Evolutionary conservation across 2,329 filamentous ascomycete genomes (phyloP).

Genomic region (Intubia oerlemansii): DNA sequence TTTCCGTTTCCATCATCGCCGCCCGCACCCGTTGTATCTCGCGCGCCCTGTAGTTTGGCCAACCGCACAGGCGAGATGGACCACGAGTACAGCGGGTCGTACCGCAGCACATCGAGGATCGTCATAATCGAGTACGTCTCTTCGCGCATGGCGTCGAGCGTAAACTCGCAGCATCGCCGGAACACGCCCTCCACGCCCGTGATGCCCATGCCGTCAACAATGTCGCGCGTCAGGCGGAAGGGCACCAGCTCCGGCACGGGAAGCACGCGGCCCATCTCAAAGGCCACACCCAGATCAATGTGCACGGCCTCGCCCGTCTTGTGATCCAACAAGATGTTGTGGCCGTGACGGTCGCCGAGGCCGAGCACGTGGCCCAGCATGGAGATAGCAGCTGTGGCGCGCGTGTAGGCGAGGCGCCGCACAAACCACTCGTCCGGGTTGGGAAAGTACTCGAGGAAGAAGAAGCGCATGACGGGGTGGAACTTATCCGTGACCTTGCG

Average conservation of each 20-base stretch:
- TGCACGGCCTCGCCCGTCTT: constrained; percentile 86
- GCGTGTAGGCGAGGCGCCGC: constrained; percentile 72
- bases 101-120: constrained; percentile 89
- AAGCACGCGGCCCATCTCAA: constrained; percentile 88
- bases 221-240: constrained; percentile 81
- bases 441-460: constrained; percentile 86
- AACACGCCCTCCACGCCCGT: constrained; percentile 92
- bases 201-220: constrained; percentile 93
- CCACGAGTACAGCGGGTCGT: constrained; percentile 94
- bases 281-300: constrained; percentile 91
- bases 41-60: constrained; percentile 41
- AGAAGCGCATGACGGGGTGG: constrained; percentile 85
- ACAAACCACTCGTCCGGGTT: constrained; percentile 95
- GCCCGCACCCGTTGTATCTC: constrained; percentile 11
- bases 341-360: constrained; percentile 81
- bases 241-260: constrained; percentile 91
- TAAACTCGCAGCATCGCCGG: constrained; percentile 95
- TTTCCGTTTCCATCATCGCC: constrained; percentile 15
- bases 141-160: constrained; percentile 79
- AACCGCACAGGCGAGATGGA: constrained; percentile 54
- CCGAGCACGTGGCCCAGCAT: constrained; percentile 88
- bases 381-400: constrained; percentile 83
- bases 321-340: constrained; percentile 87
- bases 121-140: constrained; percentile 98
- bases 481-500: constrained; percentile 62